phyloP scores from a whole-genome alignment of 768 basidiomycete genomes.

The Clitopilus hobsonii region DNA sequence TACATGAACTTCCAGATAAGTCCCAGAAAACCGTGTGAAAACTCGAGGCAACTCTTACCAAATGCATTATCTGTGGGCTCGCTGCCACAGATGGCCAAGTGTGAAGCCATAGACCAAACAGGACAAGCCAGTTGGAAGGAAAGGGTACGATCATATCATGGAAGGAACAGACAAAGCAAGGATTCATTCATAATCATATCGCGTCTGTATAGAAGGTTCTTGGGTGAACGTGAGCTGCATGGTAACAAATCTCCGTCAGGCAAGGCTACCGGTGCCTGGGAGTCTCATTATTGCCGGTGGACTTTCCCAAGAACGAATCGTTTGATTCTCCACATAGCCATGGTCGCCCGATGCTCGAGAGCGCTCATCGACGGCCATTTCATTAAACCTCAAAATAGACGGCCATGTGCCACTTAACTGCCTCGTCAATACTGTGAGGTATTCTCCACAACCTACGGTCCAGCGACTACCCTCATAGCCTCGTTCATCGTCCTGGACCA shows the following conservation, averaged over 20 bases:
- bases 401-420: too few relatives aligned
- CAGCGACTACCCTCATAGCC: too few relatives aligned
- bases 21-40: not conserved
- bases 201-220: not conserved
- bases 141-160: not conserved
- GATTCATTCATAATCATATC: not conserved
- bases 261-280: not conserved
- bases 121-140: not conserved
- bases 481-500: too few relatives aligned
- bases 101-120: not conserved
- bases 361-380: too few relatives aligned
- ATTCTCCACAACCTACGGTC: too few relatives aligned
- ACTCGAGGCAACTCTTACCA: not conserved
- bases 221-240: not conserved
- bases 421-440: too few relatives aligned
- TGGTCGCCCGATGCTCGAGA: not conserved
- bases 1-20: not conserved
- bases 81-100: not conserved
- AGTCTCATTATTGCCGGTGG: not conserved
- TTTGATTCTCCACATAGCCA: not conserved
- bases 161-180: not conserved
- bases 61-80: not conserved
- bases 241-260: not conserved
- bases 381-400: too few relatives aligned
- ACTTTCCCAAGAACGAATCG: not conserved